Percentiles rank a stretch among this genome's conserved stretches.
Evolutionary conservation across 805 yeast genomes (phyloP).

Genomic region (Yamadazyma olivae): DNA sequence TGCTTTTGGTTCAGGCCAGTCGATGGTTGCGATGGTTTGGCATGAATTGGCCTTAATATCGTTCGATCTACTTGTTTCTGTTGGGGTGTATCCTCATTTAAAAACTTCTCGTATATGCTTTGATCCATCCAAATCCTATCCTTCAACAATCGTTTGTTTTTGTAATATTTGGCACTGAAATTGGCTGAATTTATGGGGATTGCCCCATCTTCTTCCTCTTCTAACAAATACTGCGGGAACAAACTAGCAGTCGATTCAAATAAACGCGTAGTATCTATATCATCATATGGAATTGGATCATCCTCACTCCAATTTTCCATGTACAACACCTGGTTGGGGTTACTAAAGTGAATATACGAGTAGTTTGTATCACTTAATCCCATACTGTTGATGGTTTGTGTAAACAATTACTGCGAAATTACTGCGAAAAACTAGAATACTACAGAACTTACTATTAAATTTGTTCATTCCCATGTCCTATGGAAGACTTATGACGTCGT

Average conservation of each 20-base stretch:
- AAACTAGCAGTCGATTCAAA: conserved; percentile 34
- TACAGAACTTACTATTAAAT: no score
- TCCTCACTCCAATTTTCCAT: conserved; percentile 43
- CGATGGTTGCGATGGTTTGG: conserved; percentile 1
- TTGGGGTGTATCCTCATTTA: conserved; percentile 15
- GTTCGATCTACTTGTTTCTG: conserved; percentile 26
- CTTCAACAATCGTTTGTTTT: conserved; percentile 26
- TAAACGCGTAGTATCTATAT: conserved; percentile 36
- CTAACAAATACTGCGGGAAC: conserved; percentile 35
- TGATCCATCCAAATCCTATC: conserved; percentile 36
- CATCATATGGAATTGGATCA: conserved; percentile 35
- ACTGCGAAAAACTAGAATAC: no score
- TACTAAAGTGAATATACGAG: conserved; percentile 31
- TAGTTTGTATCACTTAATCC: conserved; percentile 10
- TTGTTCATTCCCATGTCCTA: no score
- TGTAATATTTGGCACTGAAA: conserved; percentile 38
- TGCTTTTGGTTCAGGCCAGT: conserved; percentile 6
- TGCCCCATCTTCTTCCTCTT: conserved; percentile 41
- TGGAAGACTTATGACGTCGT: no score
- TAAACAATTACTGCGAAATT: no score
- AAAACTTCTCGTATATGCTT: conserved; percentile 24
- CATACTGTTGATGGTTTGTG: no score
- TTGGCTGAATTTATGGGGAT: conserved; percentile 32
- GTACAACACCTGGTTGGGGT: conserved; percentile 37
- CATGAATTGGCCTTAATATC: conserved; percentile 24